These are phyloP conservation scores for Penicillium sp. DNA, from an alignment of 2,329 filamentous ascomycete species.

Conservation along the genomic window DNA sequence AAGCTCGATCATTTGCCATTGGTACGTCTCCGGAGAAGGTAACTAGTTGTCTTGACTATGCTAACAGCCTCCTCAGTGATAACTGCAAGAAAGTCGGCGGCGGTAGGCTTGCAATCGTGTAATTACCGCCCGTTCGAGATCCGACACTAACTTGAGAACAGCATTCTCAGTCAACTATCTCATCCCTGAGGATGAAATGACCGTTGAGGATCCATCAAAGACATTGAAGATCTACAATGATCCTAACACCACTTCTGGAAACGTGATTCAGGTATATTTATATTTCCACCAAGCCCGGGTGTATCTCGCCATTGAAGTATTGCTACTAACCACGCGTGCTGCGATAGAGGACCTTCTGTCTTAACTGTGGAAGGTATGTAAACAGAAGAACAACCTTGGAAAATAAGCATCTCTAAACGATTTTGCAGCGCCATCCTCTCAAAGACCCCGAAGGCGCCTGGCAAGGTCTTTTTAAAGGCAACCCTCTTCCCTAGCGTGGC, in stretches of 20 bases:
- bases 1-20: constrained; percentile 25
- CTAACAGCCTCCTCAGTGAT: constrained; percentile 11
- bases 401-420: neutral
- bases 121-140: too few species aligned
- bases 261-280: constrained; percentile 15
- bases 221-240: constrained; percentile 22
- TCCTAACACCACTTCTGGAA: constrained; percentile 19
- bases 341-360: constrained; percentile 28
- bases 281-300: neutral
- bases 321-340: neutral
- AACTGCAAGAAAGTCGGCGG: constrained; percentile 27
- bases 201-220: constrained; percentile 17
- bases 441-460: constrained; percentile 17
- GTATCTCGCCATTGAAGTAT: neutral
- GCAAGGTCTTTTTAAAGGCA: constrained; percentile 26
- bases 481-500: constrained; percentile 23
- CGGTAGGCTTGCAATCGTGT: constrained; percentile 13
- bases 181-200: constrained; percentile 19
- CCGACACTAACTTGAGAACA: constrained; percentile 1
- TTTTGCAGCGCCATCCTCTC: constrained; percentile 17
- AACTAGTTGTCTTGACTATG: neutral
- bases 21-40: constrained; percentile 15
- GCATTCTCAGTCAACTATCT: constrained; percentile 33
- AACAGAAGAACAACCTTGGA: neutral
- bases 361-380: constrained; percentile 28